phyloP scores from a whole-genome alignment of 352 stramenopile species.

The Phytophthora vignae region DNA sequence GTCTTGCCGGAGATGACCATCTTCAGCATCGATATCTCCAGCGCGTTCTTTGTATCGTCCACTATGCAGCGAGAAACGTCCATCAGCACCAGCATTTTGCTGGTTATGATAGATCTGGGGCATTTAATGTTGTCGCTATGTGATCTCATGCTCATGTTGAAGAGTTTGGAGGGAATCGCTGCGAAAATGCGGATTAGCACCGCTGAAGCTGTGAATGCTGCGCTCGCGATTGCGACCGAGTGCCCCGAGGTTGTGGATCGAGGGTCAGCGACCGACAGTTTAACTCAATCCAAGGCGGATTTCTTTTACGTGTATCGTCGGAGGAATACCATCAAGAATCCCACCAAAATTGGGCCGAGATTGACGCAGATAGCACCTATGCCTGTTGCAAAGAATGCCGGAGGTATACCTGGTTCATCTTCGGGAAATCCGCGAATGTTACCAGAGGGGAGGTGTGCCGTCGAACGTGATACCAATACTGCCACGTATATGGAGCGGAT shows the following conservation, averaged over 20 bases:
- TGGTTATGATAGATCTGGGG: constrained; percentile 42
- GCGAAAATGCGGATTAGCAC: constrained; percentile 13
- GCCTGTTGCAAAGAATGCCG: neutral
- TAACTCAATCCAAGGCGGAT: constrained; percentile 10
- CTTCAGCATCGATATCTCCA: constrained; percentile 59
- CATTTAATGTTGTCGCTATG: constrained; percentile 39
- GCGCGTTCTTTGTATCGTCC: constrained; percentile 49
- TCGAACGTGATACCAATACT: neutral
- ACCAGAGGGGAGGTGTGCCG: neutral
- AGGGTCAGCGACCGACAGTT: neutral
- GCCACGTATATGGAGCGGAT: neutral
- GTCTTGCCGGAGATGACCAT: constrained; percentile 49
- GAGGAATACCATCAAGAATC: neutral
- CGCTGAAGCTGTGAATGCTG: constrained; percentile 11
- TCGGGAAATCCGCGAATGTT: neutral
- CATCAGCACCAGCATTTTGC: constrained; percentile 25
- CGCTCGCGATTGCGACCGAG: constrained; percentile 6
- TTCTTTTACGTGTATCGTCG: constrained; percentile 6
- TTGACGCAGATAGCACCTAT: constrained; percentile 6
- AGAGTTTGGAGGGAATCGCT: constrained; percentile 14
- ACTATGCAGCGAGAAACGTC: constrained; percentile 47
- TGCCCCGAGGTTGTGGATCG: constrained; percentile 19
- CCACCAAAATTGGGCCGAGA: neutral
- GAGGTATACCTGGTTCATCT: neutral
- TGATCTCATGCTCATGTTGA: constrained; percentile 29